phyloP scores from a whole-genome alignment of 148 eudicot species.

The Silene conica region DNA sequence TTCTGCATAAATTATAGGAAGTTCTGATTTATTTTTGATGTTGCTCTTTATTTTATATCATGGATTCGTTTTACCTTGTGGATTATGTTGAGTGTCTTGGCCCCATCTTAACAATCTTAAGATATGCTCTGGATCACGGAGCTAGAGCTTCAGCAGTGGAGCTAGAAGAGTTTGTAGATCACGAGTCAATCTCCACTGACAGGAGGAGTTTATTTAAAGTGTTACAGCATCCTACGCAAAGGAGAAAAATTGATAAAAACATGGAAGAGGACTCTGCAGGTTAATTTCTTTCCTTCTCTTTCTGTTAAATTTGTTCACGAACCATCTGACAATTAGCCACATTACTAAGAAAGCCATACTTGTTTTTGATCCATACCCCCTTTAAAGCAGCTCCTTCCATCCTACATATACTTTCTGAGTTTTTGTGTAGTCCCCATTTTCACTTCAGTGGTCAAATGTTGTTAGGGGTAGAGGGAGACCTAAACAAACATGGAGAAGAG shows the following conservation, averaged over 20 bases:
- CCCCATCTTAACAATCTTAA: conserved; percentile 34
- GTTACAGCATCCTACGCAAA: conserved; percentile 44
- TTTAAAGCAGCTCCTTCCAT: neutral
- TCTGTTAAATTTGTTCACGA: neutral
- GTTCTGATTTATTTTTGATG: neutral
- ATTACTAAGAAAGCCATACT: neutral
- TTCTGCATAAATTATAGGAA: neutral
- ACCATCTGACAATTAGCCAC: neutral
- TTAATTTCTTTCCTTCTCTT: conserved; percentile 15
- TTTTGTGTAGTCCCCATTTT: neutral
- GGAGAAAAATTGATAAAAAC: conserved; percentile 37
- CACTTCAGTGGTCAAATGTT: too few species aligned
- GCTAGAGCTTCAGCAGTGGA: conserved; percentile 79
- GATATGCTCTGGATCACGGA: conserved; percentile 79
- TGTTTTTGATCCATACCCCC: conserved; percentile 1
- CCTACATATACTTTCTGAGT: neutral
- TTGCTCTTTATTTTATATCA: neutral
- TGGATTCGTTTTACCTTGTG: conserved; percentile 1
- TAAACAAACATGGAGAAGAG: too few species aligned
- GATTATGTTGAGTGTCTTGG: neutral
- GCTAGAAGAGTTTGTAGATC: conserved; percentile 47
- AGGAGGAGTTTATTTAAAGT: conserved; percentile 40
- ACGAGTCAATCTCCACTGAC: conserved; percentile 21
- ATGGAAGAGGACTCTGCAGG: conserved; percentile 45
- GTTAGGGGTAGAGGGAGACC: too few species aligned